Percentiles rank a stretch among this genome's conserved stretches.
Conservation (phyloP, 352 stramenopile species). For the Phytophthora parvispora region DNA sequence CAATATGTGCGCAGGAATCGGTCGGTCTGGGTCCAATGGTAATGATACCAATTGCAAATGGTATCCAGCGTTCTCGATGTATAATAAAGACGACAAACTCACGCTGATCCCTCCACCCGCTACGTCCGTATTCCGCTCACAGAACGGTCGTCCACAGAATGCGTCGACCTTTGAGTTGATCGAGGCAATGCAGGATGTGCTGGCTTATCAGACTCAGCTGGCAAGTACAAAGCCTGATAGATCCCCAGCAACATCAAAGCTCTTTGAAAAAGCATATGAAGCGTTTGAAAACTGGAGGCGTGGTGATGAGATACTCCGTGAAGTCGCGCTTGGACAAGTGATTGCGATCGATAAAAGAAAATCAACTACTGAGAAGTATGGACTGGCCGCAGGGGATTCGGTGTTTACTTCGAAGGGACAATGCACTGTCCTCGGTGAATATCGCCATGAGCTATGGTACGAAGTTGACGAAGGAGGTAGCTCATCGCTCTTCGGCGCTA, state of each 20-base stretch:
- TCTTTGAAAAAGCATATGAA: conserved; percentile 40
- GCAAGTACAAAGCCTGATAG: neutral
- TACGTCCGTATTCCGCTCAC: conserved; percentile 4
- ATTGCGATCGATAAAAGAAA: conserved; percentile 47
- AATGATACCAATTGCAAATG: conserved; percentile 53
- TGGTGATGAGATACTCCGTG: conserved; percentile 36
- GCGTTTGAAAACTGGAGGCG: conserved; percentile 42
- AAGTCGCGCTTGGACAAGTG: conserved; percentile 41
- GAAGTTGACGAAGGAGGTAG: conserved; percentile 41
- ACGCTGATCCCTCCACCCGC: conserved; percentile 65
- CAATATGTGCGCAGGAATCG: conserved; percentile 51
- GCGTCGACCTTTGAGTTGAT: conserved; percentile 51
- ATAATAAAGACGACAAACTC: conserved; percentile 93
- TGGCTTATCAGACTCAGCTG: conserved; percentile 27
- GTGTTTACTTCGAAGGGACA: conserved; percentile 73
- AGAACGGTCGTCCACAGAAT: conserved; percentile 35
- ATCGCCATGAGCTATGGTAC: conserved; percentile 79
- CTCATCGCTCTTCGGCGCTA: conserved; percentile 9
- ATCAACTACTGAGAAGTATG: conserved; percentile 41
- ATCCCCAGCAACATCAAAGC: neutral
- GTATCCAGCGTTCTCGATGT: conserved; percentile 93
- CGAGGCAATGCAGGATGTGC: conserved; percentile 35
- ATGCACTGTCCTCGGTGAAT: conserved; percentile 66
- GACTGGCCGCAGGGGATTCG: conserved; percentile 53
- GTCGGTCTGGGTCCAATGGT: neutral